Evolutionary conservation across 768 basidiomycete species (phyloP).

Genomic region (Daedaleopsis sinensis): DNA sequence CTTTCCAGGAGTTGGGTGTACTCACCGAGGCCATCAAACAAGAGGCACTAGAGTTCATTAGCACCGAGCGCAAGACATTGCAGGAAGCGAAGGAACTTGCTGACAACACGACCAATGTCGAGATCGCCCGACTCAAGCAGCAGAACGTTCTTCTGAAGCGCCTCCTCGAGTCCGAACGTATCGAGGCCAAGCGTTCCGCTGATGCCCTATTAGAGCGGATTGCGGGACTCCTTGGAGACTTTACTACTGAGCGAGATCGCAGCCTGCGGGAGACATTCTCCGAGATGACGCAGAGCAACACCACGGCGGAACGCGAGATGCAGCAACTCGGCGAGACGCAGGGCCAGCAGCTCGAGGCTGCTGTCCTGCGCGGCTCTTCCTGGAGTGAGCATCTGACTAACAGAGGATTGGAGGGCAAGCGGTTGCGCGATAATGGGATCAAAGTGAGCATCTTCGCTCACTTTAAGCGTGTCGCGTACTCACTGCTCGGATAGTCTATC

Average conservation of each 20-base stretch:
- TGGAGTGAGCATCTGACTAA: conserved; percentile 46
- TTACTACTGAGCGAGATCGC: conserved; percentile 67
- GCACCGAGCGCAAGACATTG: conserved; percentile 54
- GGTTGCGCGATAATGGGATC: conserved; percentile 56
- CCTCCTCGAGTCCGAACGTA: conserved; percentile 67
- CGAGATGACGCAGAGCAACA: conserved; percentile 57
- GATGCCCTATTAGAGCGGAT: conserved; percentile 78
- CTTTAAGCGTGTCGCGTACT: conserved; percentile 8
- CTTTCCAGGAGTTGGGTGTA: conserved; percentile 58
- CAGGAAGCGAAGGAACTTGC: conserved; percentile 52
- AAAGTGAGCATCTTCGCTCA: conserved; percentile 46
- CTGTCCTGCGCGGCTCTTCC: conserved; percentile 45
- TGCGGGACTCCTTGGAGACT: conserved; percentile 71
- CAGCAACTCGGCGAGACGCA: conserved; percentile 52
- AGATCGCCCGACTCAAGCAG: conserved; percentile 62
- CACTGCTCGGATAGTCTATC: conserved; percentile 39
- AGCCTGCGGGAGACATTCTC: conserved; percentile 62
- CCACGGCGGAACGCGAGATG: conserved; percentile 54
- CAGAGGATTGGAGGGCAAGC: conserved; percentile 52
- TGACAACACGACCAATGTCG: conserved; percentile 48
- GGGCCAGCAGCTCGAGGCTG: conserved; percentile 44
- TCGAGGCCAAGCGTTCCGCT: conserved; percentile 66
- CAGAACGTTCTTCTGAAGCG: conserved; percentile 70
- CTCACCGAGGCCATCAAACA: conserved; percentile 62
- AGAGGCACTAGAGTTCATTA: conserved; percentile 60